phyloP scores from a whole-genome alignment of 768 basidiomycete species.

The Tulasnella calospora region DNA sequence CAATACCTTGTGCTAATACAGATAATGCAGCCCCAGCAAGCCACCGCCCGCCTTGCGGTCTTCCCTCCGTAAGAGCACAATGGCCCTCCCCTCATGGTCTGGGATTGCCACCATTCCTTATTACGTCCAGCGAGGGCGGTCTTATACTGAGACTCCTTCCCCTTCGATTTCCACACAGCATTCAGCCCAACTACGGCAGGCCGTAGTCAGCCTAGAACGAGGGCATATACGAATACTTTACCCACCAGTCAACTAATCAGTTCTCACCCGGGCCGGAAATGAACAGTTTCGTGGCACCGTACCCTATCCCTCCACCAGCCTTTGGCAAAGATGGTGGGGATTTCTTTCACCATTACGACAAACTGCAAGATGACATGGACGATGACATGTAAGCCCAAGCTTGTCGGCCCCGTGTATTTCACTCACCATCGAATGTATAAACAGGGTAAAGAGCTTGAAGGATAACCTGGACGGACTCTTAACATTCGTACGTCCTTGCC shows the following conservation, averaged over 20 bases:
- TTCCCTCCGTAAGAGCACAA: not conserved
- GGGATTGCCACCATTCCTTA: not conserved
- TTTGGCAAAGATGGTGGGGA: not conserved
- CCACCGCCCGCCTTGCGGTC: not conserved
- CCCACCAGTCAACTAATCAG: not conserved
- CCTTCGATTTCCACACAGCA: not conserved
- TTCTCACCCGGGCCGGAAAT: not conserved
- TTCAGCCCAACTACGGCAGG: not conserved
- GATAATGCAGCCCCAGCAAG: not conserved
- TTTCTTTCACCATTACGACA: conserved; percentile 1
- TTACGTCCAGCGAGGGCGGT: not conserved
- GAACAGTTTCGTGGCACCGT: not conserved
- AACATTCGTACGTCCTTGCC: not conserved
- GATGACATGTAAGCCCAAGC: not conserved
- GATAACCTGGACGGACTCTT: conserved; percentile 7
- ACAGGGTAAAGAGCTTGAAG: not conserved
- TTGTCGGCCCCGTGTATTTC: not conserved
- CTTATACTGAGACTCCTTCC: not conserved
- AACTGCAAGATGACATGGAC: not conserved
- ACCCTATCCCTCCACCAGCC: not conserved
- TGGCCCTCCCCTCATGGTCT: not conserved
- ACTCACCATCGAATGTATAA: not conserved
- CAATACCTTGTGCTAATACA: not conserved
- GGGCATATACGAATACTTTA: not conserved
- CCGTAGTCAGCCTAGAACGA: not conserved